Evolutionary conservation across 352 stramenopile species (phyloP).

Genomic region (Phytopythium sindhum): DNA sequence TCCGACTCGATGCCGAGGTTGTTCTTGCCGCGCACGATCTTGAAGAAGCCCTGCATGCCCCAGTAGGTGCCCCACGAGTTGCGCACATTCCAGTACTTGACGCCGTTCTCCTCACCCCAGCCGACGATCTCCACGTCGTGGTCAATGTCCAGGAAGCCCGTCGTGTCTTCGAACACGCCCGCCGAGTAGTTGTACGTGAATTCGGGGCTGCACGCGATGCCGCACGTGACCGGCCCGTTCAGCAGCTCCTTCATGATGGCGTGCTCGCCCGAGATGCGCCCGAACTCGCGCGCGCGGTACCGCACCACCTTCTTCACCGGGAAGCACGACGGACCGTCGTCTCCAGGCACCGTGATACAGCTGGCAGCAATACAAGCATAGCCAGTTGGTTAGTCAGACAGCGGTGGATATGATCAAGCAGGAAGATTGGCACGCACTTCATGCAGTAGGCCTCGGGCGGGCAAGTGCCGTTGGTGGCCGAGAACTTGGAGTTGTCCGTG

Average conservation of each 20-base stretch:
- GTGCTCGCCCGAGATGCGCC: constrained; percentile 40
- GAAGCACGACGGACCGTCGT: constrained; percentile 26
- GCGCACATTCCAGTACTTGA: constrained; percentile 93
- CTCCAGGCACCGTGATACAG: constrained; percentile 37
- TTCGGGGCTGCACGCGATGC: constrained; percentile 77
- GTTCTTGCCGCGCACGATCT: constrained; percentile 82
- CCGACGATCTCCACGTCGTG: constrained; percentile 92
- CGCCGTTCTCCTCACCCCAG: constrained; percentile 83
- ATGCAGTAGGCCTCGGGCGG: constrained; percentile 63
- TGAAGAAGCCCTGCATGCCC: constrained; percentile 93
- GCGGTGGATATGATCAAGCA: neutral
- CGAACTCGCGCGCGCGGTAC: constrained; percentile 52
- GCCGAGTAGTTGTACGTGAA: constrained; percentile 86
- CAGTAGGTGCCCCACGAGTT: constrained; percentile 91
- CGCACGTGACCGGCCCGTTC: constrained; percentile 86
- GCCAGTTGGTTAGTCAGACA: neutral
- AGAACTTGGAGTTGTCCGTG: constrained; percentile 56
- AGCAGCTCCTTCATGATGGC: constrained; percentile 65
- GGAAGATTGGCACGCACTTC: constrained; percentile 27
- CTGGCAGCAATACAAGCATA: constrained; percentile 12
- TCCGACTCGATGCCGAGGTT: constrained; percentile 83
- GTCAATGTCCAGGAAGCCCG: constrained; percentile 44
- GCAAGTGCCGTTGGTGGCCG: constrained; percentile 46
- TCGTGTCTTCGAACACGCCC: constrained; percentile 85
- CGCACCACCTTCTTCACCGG: constrained; percentile 48